phyloP scores from a whole-genome alignment of 768 basidiomycete genomes.

The Termitomyces sp. region DNA sequence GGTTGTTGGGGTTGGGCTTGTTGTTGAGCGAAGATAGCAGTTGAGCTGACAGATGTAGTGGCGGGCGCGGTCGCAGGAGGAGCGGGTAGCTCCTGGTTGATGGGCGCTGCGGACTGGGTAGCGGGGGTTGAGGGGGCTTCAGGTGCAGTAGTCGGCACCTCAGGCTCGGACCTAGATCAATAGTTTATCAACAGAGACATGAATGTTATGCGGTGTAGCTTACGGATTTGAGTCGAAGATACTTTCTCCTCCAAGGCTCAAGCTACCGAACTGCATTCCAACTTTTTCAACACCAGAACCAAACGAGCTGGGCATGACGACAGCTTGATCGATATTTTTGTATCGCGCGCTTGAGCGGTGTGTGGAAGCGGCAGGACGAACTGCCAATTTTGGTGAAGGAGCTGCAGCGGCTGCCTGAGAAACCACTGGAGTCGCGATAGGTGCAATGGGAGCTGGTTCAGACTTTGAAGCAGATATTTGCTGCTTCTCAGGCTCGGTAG shows the following conservation, averaged over 20 bases:
- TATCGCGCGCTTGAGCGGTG: slow-evolving; percentile 58
- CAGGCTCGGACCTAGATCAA: slow-evolving; percentile 12
- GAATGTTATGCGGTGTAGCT: slow-evolving; percentile 21
- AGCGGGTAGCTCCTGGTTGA: slow-evolving; percentile 26
- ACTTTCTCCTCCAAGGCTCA: slow-evolving; percentile 67
- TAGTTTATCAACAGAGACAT: not conserved
- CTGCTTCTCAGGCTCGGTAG: slow-evolving; percentile 24
- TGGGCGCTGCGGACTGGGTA: slow-evolving; percentile 19
- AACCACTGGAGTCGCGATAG: slow-evolving; percentile 22
- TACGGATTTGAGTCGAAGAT: slow-evolving; percentile 50
- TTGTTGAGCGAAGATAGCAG: slow-evolving; percentile 45
- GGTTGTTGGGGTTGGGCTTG: slow-evolving; percentile 29
- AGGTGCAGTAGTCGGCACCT: slow-evolving; percentile 16
- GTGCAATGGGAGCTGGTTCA: slow-evolving; percentile 31
- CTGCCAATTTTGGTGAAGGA: slow-evolving; percentile 44
- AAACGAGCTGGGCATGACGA: slow-evolving; percentile 73
- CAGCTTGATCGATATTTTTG: slow-evolving; percentile 73
- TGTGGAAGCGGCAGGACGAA: slow-evolving; percentile 44
- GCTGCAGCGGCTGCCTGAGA: slow-evolving; percentile 32
- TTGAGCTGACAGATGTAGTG: slow-evolving; percentile 25
- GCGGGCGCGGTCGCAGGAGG: slow-evolving; percentile 36
- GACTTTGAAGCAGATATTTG: slow-evolving; percentile 21
- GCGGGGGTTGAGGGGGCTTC: slow-evolving; percentile 29
- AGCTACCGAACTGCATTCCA: slow-evolving; percentile 87
- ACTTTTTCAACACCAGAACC: slow-evolving; percentile 64